Evolutionary conservation across 306 rosid species (phyloP).

Genomic region (Glycine latifolia): DNA sequence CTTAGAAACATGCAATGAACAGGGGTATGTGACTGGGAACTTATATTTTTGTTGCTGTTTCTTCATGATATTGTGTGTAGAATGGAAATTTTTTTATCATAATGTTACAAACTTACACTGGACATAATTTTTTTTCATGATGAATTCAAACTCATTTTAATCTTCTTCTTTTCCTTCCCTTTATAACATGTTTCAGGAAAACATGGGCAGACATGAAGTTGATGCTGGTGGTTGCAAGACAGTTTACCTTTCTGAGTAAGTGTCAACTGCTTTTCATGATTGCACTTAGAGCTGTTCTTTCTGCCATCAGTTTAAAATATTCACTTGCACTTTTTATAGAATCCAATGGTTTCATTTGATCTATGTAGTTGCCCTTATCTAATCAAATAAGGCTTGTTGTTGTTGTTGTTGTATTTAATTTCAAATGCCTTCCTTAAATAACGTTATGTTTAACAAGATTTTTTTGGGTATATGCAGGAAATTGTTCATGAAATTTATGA

Average conservation of each 20-base stretch:
- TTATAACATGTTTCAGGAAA: conserved; percentile 60
- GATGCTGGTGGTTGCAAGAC: conserved; percentile 87
- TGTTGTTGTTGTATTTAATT: not conserved
- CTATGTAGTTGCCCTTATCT: not conserved
- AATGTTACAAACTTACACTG: not conserved
- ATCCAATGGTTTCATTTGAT: conserved; percentile 9
- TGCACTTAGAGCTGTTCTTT: not conserved
- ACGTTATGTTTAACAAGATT: conserved; percentile 31
- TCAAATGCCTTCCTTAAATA: not conserved
- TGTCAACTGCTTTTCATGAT: conserved; percentile 29
- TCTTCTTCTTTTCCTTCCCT: conserved; percentile 19
- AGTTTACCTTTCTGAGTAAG: conserved; percentile 86
- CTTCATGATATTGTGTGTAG: conserved; percentile 9
- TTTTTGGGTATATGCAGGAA: conserved; percentile 58
- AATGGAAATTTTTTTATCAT: conserved; percentile 19
- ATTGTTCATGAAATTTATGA: conserved; percentile 83
- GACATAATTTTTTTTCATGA: not conserved
- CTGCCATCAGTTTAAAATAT: conserved; percentile 24
- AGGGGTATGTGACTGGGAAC: not conserved
- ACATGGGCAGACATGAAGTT: conserved; percentile 74
- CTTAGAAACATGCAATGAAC: not conserved
- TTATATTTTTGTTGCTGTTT: conserved; percentile 15
- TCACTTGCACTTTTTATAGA: too few relatives aligned
- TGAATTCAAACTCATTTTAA: conserved; percentile 19
- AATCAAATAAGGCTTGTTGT: conserved; percentile 1